Evolutionary conservation across 2,329 filamentous ascomycete genomes (phyloP), one percentile per base, ranked within the genome.

Genomic region (Fusarium musae): DNA sequence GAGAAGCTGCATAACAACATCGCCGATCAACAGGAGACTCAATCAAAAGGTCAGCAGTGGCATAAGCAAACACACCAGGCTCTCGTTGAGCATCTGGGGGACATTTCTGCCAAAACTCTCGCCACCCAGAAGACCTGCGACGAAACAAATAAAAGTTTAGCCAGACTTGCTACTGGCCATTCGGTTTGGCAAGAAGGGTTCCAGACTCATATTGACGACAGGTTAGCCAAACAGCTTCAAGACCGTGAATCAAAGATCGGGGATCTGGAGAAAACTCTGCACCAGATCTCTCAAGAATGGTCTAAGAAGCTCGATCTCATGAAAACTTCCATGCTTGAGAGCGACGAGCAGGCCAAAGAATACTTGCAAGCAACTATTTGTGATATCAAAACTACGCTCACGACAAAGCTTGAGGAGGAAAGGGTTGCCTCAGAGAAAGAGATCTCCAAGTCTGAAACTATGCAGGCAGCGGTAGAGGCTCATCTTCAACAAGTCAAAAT

Each of bases 401-500:
- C 78, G 17, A 40, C 74, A 32, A 73, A 74, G 3, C 69, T 82
- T 44, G 61, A 67, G 13, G 59, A 71, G 46, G 77, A 77, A 42
- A 76, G 54, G 52, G 59, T 58, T 28, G 70, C 64, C 23, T 75
- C 73, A 10, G 73, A 78, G 30, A 61, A 49, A 21, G 58, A 57
- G 12, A 59, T 74, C n/a, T 63, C 40, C 15, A 59, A 70, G 42
- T 73, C 74, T 21, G 63, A 74, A 36, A 44, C 34, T 19, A 47
- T 73, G 10, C 66, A 71, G 7, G 39, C 49, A 28, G 57, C 54
- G 19, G 36, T 80, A 13, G 66, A 77, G 36, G 32, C 63, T 23
- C 74, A 77, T 26, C 58, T 81, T 15, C 39, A 69, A 30, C 71
- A 77, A 42, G 54, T 76, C 21, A 71, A 69, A 23, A 58, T 66